phyloP scores from a whole-genome alignment of 441 rosid species.

The Hypseocharis bilobata region DNA sequence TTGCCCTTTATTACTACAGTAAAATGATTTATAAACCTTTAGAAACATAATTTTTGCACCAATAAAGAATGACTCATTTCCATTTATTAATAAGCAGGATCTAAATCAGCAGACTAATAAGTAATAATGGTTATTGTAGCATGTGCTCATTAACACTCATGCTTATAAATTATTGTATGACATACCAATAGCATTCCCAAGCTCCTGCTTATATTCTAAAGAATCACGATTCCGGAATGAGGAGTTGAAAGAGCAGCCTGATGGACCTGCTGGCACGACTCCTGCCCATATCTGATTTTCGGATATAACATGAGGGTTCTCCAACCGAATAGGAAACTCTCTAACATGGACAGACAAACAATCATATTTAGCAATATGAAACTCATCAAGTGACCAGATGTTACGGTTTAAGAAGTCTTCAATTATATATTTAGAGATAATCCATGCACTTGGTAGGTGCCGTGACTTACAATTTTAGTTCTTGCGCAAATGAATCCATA shows the following conservation, averaged over 20 bases:
- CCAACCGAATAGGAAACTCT: constrained; percentile 77
- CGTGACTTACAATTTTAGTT: constrained; percentile 73
- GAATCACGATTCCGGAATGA: constrained; percentile 71
- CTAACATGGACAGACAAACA: constrained; percentile 32
- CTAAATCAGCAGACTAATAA: constrained; percentile 13
- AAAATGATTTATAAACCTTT: neutral
- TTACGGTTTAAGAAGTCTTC: constrained; percentile 8
- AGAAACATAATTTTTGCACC: constrained; percentile 1
- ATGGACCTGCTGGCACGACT: constrained; percentile 77
- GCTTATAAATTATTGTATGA: constrained; percentile 20
- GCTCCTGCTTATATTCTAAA: constrained; percentile 85
- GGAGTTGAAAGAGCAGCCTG: constrained; percentile 70
- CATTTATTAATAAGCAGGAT: neutral
- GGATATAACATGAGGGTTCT: constrained; percentile 95
- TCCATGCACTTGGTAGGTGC: too few relatives aligned
- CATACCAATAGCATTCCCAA: constrained; percentile 93
- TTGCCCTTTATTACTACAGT: neutral
- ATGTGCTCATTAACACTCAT: constrained; percentile 9
- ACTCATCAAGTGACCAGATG: constrained; percentile 16
- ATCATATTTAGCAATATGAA: constrained; percentile 23
- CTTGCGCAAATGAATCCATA: constrained; percentile 81
- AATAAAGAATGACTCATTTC: constrained; percentile 6
- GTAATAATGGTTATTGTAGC: constrained; percentile 17
- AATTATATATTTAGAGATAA: too few relatives aligned
- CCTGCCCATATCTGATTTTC: constrained; percentile 88